Evolutionary conservation across 495 filamentous ascomycete genomes (phyloP).

Genomic region (Rostrohypoxylon terebratum): DNA sequence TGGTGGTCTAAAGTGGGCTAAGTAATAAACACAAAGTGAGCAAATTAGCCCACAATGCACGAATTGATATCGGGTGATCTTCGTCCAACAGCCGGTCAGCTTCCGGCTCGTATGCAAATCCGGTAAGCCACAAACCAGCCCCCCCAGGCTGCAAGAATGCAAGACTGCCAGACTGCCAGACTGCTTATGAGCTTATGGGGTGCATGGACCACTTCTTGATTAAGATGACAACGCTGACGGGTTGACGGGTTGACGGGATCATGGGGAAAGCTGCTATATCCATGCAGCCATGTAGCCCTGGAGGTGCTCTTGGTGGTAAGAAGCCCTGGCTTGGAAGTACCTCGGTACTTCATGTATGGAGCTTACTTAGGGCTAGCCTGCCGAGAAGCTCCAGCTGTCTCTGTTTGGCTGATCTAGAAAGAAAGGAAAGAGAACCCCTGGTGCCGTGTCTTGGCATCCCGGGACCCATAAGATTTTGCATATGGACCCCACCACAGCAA

Average conservation of each 20-base stretch:
- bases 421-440: conserved; percentile 49
- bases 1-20: conserved; percentile 1
- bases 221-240: conserved; percentile 34
- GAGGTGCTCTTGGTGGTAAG: background rate
- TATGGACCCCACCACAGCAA: conserved; percentile 36
- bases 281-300: too few species aligned
- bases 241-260: conserved; percentile 7
- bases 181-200: conserved; percentile 17
- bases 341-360: background rate
- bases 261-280: conserved; percentile 36
- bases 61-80: conserved; percentile 39
- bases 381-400: conserved; percentile 4
- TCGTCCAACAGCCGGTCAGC: conserved; percentile 35
- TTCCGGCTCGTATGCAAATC: conserved; percentile 35
- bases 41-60: conserved; percentile 46
- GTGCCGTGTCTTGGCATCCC: conserved; percentile 44
- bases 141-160: conserved; percentile 5
- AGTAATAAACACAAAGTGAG: conserved; percentile 4
- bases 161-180: too few species aligned
- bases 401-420: conserved; percentile 48
- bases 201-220: conserved; percentile 45
- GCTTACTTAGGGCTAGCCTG: conserved; percentile 24
- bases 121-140: conserved; percentile 39
- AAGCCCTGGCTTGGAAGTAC: background rate
- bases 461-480: conserved; percentile 46